Base-by-base conservation (phyloP, 371 early-diverging fungal species). In the Rhizoclosmatium hyalinum region DNA sequence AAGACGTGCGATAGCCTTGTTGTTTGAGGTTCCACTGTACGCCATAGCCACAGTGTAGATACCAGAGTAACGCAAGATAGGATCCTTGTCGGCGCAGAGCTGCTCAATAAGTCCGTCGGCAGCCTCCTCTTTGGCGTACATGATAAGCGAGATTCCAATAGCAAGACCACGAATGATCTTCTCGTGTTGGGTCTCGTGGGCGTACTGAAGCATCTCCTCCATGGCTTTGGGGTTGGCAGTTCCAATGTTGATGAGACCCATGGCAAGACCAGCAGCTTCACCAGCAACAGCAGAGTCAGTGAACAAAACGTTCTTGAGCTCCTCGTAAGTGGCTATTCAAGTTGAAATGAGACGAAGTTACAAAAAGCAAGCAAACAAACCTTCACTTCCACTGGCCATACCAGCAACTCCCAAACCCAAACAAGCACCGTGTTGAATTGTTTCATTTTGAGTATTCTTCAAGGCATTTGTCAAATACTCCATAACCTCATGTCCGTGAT, bases 201-300 rank as follows among this genome's bases (percentile, higher is more conserved):
- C 97, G 81, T 96, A 96, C 75, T 92, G 93, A 46, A 97, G 86
- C 94, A 99, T 95, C 75, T 97, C 98, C 21, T 94, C 94, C 65
- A 99, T 78, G 2, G 93, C 93, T 72, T 90, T 87, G 44, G 88
- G 83, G 14, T 92, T 90, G n/a, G 89, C 93, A 19, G 95, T 94
- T 58, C 99, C 99, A 65, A 98, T 90, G 94, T 95, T 96, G 41
- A 98, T 92, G 77, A 99, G 87, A 60, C 99, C 99, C 91, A 99
- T 96, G 32, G 95, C 96, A 45, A 98, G 79, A 72, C 96, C 98
- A 45, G 99, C 99, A 2, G 98, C 99, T 81, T 99, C 99, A 64
- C 97, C 97, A 47, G 96, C 94, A 42, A 99, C 94, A 4, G 99
- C 99, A 73, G 92, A 93, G 83, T 98, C 99, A 54, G 91, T 92